Percentiles rank a stretch among this genome's conserved stretches.
These are phyloP conservation scores for Epichloe sylvatica DNA, from an alignment of 2,329 filamentous ascomycete genomes.

Conservation along the genomic window DNA sequence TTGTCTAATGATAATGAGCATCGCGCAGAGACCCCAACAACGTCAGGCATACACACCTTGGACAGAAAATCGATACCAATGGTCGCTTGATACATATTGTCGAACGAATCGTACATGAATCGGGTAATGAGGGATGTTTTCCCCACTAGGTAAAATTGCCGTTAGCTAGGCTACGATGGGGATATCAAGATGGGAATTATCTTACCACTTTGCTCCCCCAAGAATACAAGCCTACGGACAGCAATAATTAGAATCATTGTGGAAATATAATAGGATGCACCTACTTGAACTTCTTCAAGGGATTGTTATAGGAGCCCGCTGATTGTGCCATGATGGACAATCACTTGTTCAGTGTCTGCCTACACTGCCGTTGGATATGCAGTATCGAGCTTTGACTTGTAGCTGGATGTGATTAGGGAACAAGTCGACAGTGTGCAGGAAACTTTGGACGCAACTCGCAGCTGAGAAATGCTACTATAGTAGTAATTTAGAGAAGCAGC, in stretches of 20 bases:
- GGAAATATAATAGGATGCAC: conserved; percentile 4
- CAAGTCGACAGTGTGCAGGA: background rate
- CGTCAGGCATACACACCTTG: conserved; percentile 50
- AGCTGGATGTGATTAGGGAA: background rate
- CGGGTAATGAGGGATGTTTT: conserved; percentile 97
- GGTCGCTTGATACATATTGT: conserved; percentile 98
- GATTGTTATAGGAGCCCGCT: conserved; percentile 90
- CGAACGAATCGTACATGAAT: conserved; percentile 99
- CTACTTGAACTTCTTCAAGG: conserved; percentile 99
- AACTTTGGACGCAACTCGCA: background rate
- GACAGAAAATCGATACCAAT: conserved; percentile 99
- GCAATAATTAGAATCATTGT: background rate
- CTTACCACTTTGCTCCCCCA: conserved; percentile 97
- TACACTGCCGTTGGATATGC: background rate
- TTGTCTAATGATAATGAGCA: conserved; percentile 43
- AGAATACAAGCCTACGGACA: conserved; percentile 66
- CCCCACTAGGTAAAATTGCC: conserved; percentile 50
- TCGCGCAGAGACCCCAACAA: background rate
- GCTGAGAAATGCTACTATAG: background rate
- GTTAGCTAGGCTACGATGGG: conserved; percentile 11
- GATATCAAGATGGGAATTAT: conserved; percentile 4
- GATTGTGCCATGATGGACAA: conserved; percentile 58
- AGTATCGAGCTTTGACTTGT: background rate
- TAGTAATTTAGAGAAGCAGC: background rate
- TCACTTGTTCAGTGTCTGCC: background rate